Base-by-base conservation (phyloP, 495 filamentous ascomycete genomes). In the Neurospora sp. region DNA sequence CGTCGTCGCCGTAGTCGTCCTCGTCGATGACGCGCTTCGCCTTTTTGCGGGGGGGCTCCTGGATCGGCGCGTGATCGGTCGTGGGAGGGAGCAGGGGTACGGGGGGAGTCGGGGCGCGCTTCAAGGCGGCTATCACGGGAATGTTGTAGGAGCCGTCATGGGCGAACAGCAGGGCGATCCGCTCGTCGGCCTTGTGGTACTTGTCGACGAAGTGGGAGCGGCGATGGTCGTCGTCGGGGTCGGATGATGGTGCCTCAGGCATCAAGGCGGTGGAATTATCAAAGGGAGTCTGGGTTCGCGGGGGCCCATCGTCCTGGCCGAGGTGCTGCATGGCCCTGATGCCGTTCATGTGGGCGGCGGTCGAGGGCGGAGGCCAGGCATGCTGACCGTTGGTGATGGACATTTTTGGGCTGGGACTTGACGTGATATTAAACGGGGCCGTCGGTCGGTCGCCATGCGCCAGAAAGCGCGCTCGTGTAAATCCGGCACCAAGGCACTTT, bases 1-100 rank as follows among this genome's bases (percentile, higher is more conserved):
- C 93, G 68, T 97, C 93, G 73, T 97, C 92, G 68, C 92, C 93
- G 76, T 93, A 93, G 80, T 92, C 89, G 72, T 91, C 91, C 73
- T 94, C 91, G 76, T 93, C 90, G 75, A 88, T 87, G 78, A 86
- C 81, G 76, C 87, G 84, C 77, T 85, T 87, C 10, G 83, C 83
- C 71, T 81, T 78, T 75, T 86, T 86, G 68, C 80, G 78, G 70
- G 85, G 84, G 71, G 83, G 85, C 73, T 86, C 85, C 71, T 83
- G 77, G 68, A 83, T 79, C 10, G 82, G 81, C 69, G 82, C 73
- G 74, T 85, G 84, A 74, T 86, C 85, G 75, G 84, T 85, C 69
- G 84, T 79, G 74, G 84, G 81, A 14, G 81, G 84, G 18, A 78
- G 74, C 71, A 80, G 78, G 72, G 80, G 72, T 16, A 76, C 69